Conservation (phyloP, 352 stramenopile species). For the Globisporangium alternatum region DNA sequence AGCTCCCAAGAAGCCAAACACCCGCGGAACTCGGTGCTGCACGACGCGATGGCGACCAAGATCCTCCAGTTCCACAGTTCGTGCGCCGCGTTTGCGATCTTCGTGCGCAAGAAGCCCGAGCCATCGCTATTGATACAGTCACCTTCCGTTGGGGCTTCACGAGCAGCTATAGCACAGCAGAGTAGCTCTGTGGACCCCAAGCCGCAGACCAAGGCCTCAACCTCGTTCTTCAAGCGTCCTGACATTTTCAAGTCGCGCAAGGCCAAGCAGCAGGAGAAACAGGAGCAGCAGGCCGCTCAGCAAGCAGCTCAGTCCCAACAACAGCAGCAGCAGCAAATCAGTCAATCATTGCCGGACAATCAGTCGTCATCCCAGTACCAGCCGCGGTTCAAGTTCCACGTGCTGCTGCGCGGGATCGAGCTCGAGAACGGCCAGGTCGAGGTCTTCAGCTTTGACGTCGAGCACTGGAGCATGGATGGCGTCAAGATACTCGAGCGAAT, state of each 20-base stretch:
- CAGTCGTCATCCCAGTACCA: background rate
- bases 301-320: background rate
- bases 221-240: constrained; percentile 28
- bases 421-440: background rate
- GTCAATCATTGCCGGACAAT: too few species aligned
- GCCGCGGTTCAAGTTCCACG: constrained; percentile 11
- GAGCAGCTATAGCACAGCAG: background rate
- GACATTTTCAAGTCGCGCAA: constrained; percentile 24
- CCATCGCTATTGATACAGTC: background rate
- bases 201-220: background rate
- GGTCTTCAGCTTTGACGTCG: constrained; percentile 17
- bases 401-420: constrained; percentile 10
- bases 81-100: constrained; percentile 9
- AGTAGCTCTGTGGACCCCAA: background rate
- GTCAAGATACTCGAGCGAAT: constrained; percentile 3
- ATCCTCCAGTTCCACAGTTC: constrained; percentile 31
- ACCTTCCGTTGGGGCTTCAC: background rate
- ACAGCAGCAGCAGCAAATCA: background rate
- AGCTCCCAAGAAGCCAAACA: constrained; percentile 33
- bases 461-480: constrained; percentile 2
- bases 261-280: constrained; percentile 10
- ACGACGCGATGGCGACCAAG: constrained; percentile 31
- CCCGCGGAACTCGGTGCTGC: constrained; percentile 12
- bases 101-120: constrained; percentile 17
- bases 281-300: background rate